Percentiles rank a stretch among this genome's conserved stretches.
Evolutionary conservation across 2,329 filamentous ascomycete species (phyloP).

Genomic region (Colletotrichum sp.): DNA sequence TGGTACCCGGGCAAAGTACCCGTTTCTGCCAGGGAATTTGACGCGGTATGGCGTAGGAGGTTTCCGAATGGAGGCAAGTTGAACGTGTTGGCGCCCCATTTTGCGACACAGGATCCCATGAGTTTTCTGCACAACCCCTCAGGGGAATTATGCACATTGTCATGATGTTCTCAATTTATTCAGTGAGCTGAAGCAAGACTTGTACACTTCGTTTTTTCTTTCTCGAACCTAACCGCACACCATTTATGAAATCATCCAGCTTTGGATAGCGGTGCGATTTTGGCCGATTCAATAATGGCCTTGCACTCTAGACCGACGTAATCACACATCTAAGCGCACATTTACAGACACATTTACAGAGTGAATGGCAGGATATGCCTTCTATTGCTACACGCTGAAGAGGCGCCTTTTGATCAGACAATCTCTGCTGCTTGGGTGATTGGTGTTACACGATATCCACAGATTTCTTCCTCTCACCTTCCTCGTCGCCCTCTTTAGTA

Average conservation of each 20-base stretch:
- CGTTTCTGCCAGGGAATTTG: slow-evolving; percentile 8
- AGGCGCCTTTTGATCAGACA: slow-evolving; percentile 7
- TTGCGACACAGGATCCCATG: background rate
- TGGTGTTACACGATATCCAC: slow-evolving; percentile 18
- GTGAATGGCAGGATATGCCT: slow-evolving; percentile 15
- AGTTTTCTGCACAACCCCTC: background rate
- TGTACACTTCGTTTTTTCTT: background rate
- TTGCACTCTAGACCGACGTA: background rate
- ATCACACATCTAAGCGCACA: background rate
- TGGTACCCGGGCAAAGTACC: slow-evolving; percentile 1
- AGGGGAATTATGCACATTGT: background rate
- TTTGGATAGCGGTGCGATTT: background rate
- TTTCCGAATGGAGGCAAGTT: slow-evolving; percentile 21
- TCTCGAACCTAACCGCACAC: background rate
- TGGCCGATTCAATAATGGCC: background rate
- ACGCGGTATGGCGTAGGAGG: slow-evolving; percentile 14
- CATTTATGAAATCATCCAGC: background rate
- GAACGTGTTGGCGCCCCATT: background rate
- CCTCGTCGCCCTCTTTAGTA: background rate
- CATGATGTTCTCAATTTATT: background rate
- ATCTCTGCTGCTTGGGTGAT: slow-evolving; percentile 9
- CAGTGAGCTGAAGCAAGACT: background rate
- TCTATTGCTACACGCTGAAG: slow-evolving; percentile 21
- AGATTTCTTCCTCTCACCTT: background rate
- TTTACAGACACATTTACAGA: background rate